Evolutionary conservation across 2,329 filamentous ascomycete species (phyloP).

Genomic region (Pyricularia grisea): DNA sequence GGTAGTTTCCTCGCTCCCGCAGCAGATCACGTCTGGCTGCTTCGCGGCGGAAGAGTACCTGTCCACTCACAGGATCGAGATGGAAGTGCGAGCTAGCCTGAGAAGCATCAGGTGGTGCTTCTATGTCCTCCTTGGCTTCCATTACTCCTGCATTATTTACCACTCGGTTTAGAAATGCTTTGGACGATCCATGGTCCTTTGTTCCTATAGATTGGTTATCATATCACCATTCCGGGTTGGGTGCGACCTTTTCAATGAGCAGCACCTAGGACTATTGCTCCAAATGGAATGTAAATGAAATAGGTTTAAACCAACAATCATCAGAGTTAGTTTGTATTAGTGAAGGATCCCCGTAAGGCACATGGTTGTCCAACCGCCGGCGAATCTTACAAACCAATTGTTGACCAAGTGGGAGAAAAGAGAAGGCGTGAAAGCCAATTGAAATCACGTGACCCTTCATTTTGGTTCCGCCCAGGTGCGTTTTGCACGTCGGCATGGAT

Average conservation of each 20-base stretch:
- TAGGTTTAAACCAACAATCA: too few species aligned
- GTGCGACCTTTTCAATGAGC: background rate
- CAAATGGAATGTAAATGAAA: background rate
- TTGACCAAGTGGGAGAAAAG: background rate
- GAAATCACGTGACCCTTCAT: background rate
- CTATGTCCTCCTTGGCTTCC: conserved; percentile 5
- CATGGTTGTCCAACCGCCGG: too few species aligned
- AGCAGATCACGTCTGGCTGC: conserved; percentile 21
- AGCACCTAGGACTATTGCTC: background rate
- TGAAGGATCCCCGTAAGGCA: background rate
- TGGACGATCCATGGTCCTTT: background rate
- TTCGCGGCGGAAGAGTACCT: conserved; percentile 30
- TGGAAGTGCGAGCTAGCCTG: conserved; percentile 38
- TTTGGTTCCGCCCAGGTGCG: background rate
- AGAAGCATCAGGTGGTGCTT: conserved; percentile 10
- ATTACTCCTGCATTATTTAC: background rate
- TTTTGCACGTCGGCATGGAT: background rate
- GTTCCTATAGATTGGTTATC: background rate
- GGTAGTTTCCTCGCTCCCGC: conserved; percentile 23
- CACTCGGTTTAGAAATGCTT: background rate
- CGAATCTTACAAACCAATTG: background rate
- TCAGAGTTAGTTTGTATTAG: background rate
- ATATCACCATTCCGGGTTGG: background rate
- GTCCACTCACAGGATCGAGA: conserved; percentile 34
- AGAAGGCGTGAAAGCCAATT: background rate